Base-by-base conservation (phyloP, 2,329 filamentous ascomycete species). In the Claviceps maximensis region DNA sequence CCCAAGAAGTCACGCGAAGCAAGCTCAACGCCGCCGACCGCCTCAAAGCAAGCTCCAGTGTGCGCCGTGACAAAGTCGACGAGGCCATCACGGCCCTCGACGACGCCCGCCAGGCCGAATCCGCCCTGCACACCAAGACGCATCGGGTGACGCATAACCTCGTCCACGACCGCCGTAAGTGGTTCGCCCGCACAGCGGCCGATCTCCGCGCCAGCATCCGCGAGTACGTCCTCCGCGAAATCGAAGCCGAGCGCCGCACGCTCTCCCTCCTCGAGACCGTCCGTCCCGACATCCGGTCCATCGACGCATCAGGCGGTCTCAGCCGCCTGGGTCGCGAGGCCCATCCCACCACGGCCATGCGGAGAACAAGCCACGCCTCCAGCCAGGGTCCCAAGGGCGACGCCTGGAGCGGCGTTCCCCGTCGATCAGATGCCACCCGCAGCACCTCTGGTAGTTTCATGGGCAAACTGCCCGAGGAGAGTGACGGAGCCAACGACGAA, bases 381-480 rank as follows among this genome's bases (percentile, higher is more conserved):
- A 93, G 87, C 62, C 93, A 98, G 70, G 93, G 93, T 0, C 91
- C 93, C 49, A 95, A 95, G 72, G 93, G 93, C n/a, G 93, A 98
- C 68, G 86, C 93, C 17, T 98, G 93, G 93, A 95, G 89, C 62
- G 93, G 93, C 54, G 89, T 96, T 29, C 88, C 90, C 38, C 80
- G 93, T 56, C 80, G 87, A 53, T 82, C 84, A 31, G 88, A 95
- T 61, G 84, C 83, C n/a, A 70, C 89, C 63, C 79, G 89, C 61
- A 90, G 84, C 64, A 77, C 90, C 58, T 89, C 86, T 53, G 83
- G 85, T 48, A 86, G 82, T 64, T 78, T 87, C 58, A 79, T 83
- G 57, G 73, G 78, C n/a, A 76, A 78, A 29, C 71, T 83, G 10
- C 73, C 76, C 15, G 84, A 87, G 61, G 84, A 83, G 55, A 79